These are phyloP conservation scores for Harrya chromipes DNA, from an alignment of 768 basidiomycete genomes.

Conservation along the genomic window DNA sequence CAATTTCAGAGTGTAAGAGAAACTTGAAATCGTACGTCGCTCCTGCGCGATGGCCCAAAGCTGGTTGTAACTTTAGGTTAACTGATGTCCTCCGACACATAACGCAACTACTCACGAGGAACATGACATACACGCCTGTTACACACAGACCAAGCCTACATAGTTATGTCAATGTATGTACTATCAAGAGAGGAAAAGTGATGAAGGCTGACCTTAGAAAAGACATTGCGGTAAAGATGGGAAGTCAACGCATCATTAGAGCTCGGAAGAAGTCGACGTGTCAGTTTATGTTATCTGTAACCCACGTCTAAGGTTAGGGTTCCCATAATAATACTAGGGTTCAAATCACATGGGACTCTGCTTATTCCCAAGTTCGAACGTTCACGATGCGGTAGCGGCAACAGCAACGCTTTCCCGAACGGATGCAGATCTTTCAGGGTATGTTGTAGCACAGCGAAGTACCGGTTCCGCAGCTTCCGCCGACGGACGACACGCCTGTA, in stretches of 20 bases:
- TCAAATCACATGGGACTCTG: no score
- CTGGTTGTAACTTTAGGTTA: conserved; percentile 35
- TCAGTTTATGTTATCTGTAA: conserved; percentile 18
- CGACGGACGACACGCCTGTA: no score
- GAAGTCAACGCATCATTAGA: no score
- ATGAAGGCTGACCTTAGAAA: conserved; percentile 21
- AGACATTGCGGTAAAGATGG: conserved; percentile 14
- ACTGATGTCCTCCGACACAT: background rate
- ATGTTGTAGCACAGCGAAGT: no score
- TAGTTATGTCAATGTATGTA: background rate
- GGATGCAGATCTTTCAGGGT: no score
- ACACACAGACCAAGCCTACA: conserved; percentile 71
- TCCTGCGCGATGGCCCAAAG: conserved; percentile 95
- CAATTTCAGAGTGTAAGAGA: background rate
- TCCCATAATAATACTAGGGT: background rate
- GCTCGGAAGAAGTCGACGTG: conserved; percentile 15
- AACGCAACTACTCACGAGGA: conserved; percentile 57
- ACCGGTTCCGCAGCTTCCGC: no score
- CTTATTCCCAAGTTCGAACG: no score
- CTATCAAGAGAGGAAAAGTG: background rate
- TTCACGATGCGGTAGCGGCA: no score
- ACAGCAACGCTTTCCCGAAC: no score
- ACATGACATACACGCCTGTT: conserved; percentile 89
- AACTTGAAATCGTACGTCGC: conserved; percentile 53
- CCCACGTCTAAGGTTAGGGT: conserved; percentile 19